Evolutionary conservation across 2,329 filamentous ascomycete species (phyloP).

Genomic region (Pezizomycotina sp.): DNA sequence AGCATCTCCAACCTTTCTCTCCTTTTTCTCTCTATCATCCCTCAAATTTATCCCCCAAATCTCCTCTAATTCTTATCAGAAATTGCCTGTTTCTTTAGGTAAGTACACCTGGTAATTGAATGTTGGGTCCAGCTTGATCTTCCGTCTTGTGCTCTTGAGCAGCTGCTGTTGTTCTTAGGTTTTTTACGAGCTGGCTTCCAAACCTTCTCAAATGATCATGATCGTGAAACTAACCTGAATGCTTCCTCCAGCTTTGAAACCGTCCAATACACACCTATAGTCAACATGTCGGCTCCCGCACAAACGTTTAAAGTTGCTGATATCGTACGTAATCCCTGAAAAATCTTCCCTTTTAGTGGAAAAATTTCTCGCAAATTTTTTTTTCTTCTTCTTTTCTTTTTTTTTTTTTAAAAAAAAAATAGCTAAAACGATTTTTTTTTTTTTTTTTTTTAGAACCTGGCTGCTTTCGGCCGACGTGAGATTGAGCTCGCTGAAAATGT

Average conservation of each 20-base stretch:
- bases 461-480: conserved; percentile 97
- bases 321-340: conserved; percentile 40
- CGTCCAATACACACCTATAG: no score
- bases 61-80: conserved; percentile 8
- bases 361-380: conserved; percentile 13
- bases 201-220: no score
- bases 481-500: conserved; percentile 84
- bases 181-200: no score
- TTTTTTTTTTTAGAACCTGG: conserved; percentile 47
- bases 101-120: no score
- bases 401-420: no score
- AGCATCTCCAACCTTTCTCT: conserved; percentile 18
- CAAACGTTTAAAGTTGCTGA: conserved; percentile 97
- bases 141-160: no score
- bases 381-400: conserved; percentile 1
- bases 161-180: no score
- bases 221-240: no score
- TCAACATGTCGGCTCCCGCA: conserved; percentile 60
- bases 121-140: no score
- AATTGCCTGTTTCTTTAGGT: no score
- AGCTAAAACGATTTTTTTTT: no score
- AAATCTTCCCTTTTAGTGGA: conserved; percentile 2
- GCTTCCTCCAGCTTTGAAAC: no score
- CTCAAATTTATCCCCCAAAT: conserved; percentile 10
- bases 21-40: conserved; percentile 15